A percentile compares a stretch with the other conserved stretches of the same genome.
Evolutionary conservation across 768 basidiomycete species (phyloP).

Genomic region (Leccinellum albellum): DNA sequence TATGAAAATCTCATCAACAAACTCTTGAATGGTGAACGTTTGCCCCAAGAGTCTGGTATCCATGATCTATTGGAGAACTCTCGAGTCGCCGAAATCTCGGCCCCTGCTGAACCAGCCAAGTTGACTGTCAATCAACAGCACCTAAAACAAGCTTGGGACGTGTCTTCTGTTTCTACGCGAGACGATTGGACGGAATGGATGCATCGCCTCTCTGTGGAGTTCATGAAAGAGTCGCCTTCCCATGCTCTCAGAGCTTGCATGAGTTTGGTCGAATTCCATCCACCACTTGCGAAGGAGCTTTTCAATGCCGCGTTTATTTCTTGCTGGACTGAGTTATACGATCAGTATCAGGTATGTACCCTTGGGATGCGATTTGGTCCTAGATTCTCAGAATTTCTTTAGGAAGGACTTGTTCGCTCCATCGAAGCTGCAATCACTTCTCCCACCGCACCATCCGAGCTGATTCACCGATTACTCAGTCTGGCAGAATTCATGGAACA

Average conservation of each 20-base stretch:
- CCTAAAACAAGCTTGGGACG: conserved; percentile 95
- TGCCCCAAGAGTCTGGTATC: conserved; percentile 80
- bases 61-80: conserved; percentile 67
- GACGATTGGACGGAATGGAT: conserved; percentile 98
- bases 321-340: conserved; percentile 94
- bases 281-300: conserved; percentile 86
- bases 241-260: conserved; percentile 97
- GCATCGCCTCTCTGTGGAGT: conserved; percentile 86
- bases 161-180: conserved; percentile 64
- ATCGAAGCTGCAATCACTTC: conserved; percentile 85
- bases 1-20: conserved; percentile 89
- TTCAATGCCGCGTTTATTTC: conserved; percentile 99
- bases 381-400: conserved; percentile 11
- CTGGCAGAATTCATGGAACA: conserved; percentile 99
- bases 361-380: not conserved
- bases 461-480: conserved; percentile 87
- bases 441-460: conserved; percentile 72
- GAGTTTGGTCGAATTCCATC: conserved; percentile 87
- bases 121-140: conserved; percentile 96
- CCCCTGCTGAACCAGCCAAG: conserved; percentile 81
- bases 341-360: conserved; percentile 81
- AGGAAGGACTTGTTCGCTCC: conserved; percentile 93
- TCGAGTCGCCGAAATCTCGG: conserved; percentile 69
- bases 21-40: conserved; percentile 84
- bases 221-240: conserved; percentile 97